Evolutionary conservation across 495 filamentous ascomycete species (phyloP), one percentile per base, ranked within the genome.

Genomic region (Niebla homalea): DNA sequence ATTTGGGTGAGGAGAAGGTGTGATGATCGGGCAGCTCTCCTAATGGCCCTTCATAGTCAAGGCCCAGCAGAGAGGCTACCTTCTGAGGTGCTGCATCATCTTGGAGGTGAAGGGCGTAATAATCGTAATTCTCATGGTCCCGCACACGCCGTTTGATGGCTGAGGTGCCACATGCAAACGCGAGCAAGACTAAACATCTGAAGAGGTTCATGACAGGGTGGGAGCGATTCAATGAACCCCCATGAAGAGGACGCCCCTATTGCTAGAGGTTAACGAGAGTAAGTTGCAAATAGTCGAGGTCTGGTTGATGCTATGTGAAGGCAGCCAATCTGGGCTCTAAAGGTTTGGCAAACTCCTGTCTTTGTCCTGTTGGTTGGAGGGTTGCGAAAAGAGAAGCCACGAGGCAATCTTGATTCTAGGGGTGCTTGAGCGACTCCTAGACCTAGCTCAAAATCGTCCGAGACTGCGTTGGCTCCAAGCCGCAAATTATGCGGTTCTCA

Each of bases 101-200:
- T 39, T 79, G 79, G 52, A 96, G 79, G 53, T 93, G 85, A 44
- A 96, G 71, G 43, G 89, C 88, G 63, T 95, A 94, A 67, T 89
- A 95, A 60, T 96, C 87, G 67, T 83, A 82, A 5, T 79, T 73
- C 11, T 83, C 77, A 64, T 82, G 81, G 56, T 85, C 70, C 22
- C 80, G 66, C 64, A 67, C 61, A 61, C 67, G 67, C 63, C 73
- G 60, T 57, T 55, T 67, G 51, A 71, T 66, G 52, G 68, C 59
- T 51, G 67, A 55, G 64, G 48, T 68, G 57, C 54, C 57, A 61
- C 36, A 68, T 57, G 37, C 66, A 63, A 54, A 66, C 56, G 47
- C 71, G 67, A 56, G 74, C 68, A 56, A 45, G 16, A 38, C 43
- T 22, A 58, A 25, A 25, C 25, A 41, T 51, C 14, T 38, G n/a